A percentile compares a stretch with the other conserved stretches of the same genome.
Conservation (phyloP, 306 rosid species). For the Prunus armeniaca region DNA sequence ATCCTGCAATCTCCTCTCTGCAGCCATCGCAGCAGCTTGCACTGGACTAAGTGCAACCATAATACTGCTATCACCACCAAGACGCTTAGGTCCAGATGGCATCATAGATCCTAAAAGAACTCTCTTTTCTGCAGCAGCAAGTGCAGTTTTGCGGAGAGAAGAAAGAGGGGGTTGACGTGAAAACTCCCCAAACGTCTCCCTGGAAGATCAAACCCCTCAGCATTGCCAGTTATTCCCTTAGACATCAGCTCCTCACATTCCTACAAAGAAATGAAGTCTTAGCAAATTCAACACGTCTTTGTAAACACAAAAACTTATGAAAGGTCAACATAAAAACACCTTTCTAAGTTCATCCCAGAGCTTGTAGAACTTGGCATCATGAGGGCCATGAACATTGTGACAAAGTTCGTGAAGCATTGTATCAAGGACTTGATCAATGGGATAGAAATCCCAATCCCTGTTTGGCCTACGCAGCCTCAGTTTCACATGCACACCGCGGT, state of each 20-base stretch:
- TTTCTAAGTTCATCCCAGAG: constrained; percentile 95
- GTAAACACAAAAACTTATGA: constrained; percentile 5
- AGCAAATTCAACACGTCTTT: not conserved
- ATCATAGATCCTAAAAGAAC: constrained; percentile 56
- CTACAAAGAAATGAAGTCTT: constrained; percentile 28
- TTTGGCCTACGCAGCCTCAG: constrained; percentile 76
- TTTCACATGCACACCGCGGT: constrained; percentile 73
- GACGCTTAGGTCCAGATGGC: constrained; percentile 85
- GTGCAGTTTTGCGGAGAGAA: constrained; percentile 61
- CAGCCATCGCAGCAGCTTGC: constrained; percentile 99
- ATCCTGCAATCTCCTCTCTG: constrained; percentile 92
- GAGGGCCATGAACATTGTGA: constrained; percentile 78
- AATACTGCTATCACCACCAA: constrained; percentile 79
- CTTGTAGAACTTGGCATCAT: constrained; percentile 80
- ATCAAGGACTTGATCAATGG: constrained; percentile 72
- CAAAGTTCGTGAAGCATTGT: constrained; percentile 99
- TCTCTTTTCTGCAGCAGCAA: constrained; percentile 85
- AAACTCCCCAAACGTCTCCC: constrained; percentile 87
- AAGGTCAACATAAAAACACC: constrained; percentile 36
- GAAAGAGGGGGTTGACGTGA: constrained; percentile 65
- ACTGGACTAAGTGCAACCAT: constrained; percentile 78
- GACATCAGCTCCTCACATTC: constrained; percentile 88
- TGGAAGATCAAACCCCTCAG: constrained; percentile 80
- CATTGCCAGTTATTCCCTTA: constrained; percentile 76
- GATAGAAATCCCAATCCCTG: constrained; percentile 64